Evolutionary conservation across 108 stramenopile genomes (phyloP), one percentile per base, ranked within the genome.

Genomic region (Cyclostephanos invisitatus): DNA sequence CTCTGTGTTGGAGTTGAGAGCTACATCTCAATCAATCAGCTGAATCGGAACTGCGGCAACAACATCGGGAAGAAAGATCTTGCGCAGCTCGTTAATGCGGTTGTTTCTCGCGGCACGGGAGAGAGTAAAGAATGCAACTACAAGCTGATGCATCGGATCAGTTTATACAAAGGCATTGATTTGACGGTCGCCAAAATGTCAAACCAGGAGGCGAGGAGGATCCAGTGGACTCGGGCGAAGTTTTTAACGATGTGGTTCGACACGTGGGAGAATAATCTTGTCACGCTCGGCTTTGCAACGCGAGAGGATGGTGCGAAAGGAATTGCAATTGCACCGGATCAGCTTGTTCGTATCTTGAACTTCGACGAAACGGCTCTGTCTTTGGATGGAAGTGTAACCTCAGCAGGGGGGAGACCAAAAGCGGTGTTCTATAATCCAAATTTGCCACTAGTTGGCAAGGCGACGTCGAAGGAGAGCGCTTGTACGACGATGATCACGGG

Each of bases 401-500:
- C 28, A 25, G 46, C 57, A 47, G 54, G 71, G 40, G 71, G 71
- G 9, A 49, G 71, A 25, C 71, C 71, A 72, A 47, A 51, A 36
- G 47, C 40, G 17, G 35, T 28, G 6, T 69, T 69, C 58, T 58
- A 56, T 17, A 54, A 50, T 42, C 68, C 68, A 38, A 56, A 36
- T 4, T 51, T 69, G n/a, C 55, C 37, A 17, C 53, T 58, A 24
- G n/a, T 55, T 29, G 67, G 67, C 4, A 54, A 28, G 21, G 7
- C 53, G 0, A 68, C 67, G 55, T 32, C 32, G 21, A 68, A 68
- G 51, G 56, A 15, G 37, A 14, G 36, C 15, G 11, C 5, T 5
- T 10, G 54, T 20, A 68, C 67, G 28, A 55, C 67, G 27, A 54
- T 68, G 67, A 68, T 68, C 36, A 56, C 67, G 12, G 67, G 67